Evolutionary conservation across 164 flowering plant genomes (phyloP).

Genomic region (Berberis thunbergii): DNA sequence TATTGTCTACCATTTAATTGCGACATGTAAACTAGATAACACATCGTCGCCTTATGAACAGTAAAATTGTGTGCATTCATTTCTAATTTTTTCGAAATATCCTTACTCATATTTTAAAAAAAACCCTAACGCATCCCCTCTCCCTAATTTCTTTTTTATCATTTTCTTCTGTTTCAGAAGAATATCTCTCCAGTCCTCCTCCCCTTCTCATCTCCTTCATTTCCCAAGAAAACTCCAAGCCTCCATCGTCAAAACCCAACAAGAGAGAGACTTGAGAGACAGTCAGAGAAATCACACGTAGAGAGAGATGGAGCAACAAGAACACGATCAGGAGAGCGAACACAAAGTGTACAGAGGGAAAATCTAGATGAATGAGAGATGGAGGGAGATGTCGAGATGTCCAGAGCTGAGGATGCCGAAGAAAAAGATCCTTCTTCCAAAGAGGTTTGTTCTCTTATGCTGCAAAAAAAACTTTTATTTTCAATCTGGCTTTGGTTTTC

Average conservation of each 20-base stretch:
- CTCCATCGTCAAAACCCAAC: not conserved
- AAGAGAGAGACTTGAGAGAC: not conserved
- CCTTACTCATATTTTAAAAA: too few relatives aligned
- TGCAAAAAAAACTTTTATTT: not conserved
- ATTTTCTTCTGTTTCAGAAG: too few relatives aligned
- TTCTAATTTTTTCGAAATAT: too few relatives aligned
- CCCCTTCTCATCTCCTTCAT: too few relatives aligned
- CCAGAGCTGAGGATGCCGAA: constrained; percentile 53
- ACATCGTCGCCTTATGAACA: too few relatives aligned
- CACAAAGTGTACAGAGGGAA: constrained; percentile 90
- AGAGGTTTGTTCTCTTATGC: constrained; percentile 29
- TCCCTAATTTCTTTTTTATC: too few relatives aligned
- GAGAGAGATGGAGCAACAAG: constrained; percentile 3
- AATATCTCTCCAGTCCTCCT: too few relatives aligned
- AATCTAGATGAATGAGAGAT: constrained; percentile 58
- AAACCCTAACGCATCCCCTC: too few relatives aligned
- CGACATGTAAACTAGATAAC: too few relatives aligned
- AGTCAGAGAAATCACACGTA: not conserved
- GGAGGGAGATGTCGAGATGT: constrained; percentile 68
- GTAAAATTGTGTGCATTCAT: too few relatives aligned
- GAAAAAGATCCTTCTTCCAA: constrained; percentile 14
- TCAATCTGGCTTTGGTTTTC: not conserved
- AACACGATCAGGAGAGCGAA: constrained; percentile 14
- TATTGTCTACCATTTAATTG: too few relatives aligned
- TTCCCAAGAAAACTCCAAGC: not conserved